phyloP scores from a whole-genome alignment of 2,329 filamentous ascomycete genomes.

The Blastomyces gilchristii region DNA sequence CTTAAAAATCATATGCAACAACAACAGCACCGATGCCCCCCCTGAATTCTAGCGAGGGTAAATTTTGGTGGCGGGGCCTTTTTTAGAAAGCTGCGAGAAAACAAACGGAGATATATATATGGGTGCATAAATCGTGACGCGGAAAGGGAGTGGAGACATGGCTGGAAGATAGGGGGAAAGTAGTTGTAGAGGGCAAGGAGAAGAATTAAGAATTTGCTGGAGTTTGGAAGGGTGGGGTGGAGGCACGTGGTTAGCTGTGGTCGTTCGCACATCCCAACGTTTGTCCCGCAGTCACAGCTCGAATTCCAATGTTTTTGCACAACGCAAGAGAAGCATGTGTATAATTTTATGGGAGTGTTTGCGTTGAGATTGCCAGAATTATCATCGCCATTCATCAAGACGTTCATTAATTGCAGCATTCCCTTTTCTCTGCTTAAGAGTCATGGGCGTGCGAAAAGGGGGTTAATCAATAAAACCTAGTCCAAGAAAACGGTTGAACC shows the following conservation, averaged over 20 bases:
- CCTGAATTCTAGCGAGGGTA: background rate
- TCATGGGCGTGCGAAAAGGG: background rate
- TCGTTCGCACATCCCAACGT: background rate
- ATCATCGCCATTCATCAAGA: background rate
- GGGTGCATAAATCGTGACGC: background rate
- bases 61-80: background rate
- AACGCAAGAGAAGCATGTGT: background rate
- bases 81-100: background rate
- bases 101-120: background rate
- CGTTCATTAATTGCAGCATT: background rate
- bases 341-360: background rate
- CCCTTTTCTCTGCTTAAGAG: background rate
- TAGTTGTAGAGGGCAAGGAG: background rate
- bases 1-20: background rate
- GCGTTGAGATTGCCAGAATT: background rate
- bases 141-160: background rate
- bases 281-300: background rate
- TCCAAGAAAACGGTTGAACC: background rate
- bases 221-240: background rate
- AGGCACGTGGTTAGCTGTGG: background rate
- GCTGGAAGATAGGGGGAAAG: background rate
- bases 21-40: background rate
- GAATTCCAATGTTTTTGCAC: background rate
- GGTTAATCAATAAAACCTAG: background rate
- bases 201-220: background rate